Conservation (phyloP, 805 yeast genomes). For the Kodamaea fukazawae region DNA sequence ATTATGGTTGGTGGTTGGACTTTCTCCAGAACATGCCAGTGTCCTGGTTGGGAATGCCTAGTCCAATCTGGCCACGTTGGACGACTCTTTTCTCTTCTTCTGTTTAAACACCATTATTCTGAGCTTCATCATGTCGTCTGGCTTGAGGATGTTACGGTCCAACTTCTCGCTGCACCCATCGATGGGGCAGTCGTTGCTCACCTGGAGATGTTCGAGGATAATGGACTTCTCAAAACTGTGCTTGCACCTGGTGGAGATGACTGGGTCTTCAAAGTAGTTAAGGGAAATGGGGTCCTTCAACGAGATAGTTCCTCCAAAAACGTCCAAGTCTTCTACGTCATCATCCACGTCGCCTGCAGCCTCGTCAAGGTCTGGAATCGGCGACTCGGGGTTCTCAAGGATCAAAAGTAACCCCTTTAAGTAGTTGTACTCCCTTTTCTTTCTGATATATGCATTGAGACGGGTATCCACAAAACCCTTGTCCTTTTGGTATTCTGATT, state of each 20-base stretch:
- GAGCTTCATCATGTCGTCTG: constrained; percentile 54
- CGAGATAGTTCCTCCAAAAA: constrained; percentile 70
- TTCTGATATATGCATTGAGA: neutral
- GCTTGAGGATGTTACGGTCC: constrained; percentile 31
- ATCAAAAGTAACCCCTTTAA: constrained; percentile 48
- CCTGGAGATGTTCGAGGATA: constrained; percentile 31
- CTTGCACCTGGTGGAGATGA: constrained; percentile 52
- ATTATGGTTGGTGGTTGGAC: too few relatives aligned
- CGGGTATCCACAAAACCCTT: constrained; percentile 12
- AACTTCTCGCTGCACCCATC: constrained; percentile 50
- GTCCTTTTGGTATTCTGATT: constrained; percentile 7
- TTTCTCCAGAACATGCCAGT: too few relatives aligned
- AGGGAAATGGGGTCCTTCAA: constrained; percentile 66
- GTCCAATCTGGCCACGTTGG: constrained; percentile 10
- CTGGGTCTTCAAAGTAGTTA: constrained; percentile 51
- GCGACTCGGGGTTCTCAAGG: constrained; percentile 56
- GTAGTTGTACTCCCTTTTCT: constrained; percentile 19
- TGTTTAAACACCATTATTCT: constrained; percentile 44
- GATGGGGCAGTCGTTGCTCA: constrained; percentile 50
- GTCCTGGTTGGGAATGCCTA: too few relatives aligned
- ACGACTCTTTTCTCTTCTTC: constrained; percentile 9
- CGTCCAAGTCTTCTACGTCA: constrained; percentile 59
- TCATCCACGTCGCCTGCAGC: constrained; percentile 31
- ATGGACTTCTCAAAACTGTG: constrained; percentile 60
- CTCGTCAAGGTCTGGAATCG: constrained; percentile 44